Conservation (phyloP, 441 rosid genomes). For the Daphne laureola region DNA sequence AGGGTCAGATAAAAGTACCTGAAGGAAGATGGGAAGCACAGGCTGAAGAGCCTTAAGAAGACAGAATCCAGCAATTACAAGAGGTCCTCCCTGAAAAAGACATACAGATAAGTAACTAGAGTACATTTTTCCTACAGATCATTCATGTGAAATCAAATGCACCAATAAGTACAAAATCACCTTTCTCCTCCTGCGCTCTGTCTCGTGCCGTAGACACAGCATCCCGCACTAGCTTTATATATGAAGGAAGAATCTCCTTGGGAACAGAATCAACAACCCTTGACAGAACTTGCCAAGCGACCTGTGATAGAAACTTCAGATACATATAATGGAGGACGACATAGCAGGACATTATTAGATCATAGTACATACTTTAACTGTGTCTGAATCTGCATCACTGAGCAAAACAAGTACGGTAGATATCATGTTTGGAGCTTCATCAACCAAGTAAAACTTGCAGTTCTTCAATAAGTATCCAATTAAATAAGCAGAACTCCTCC, state of each 20-base stretch:
- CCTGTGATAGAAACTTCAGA: constrained; percentile 39
- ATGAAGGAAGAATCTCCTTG: constrained; percentile 88
- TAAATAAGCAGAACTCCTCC: constrained; percentile 87
- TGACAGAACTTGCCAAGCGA: constrained; percentile 94
- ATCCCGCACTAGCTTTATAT: constrained; percentile 88
- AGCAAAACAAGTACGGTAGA: constrained; percentile 84
- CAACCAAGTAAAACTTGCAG: constrained; percentile 91
- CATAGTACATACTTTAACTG: constrained; percentile 56
- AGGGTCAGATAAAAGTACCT: constrained; percentile 36
- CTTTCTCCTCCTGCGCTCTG: constrained; percentile 91
- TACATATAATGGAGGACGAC: constrained; percentile 6
- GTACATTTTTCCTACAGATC: constrained; percentile 13
- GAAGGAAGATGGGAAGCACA: constrained; percentile 91
- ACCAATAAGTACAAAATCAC: constrained; percentile 20
- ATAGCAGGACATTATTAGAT: constrained; percentile 7
- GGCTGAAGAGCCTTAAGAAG: constrained; percentile 96
- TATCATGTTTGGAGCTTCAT: constrained; percentile 96
- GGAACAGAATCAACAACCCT: constrained; percentile 93
- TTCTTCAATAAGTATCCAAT: constrained; percentile 90
- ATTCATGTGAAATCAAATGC: constrained; percentile 1
- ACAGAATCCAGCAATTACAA: constrained; percentile 91
- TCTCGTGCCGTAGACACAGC: constrained; percentile 95
- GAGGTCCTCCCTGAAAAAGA: constrained; percentile 77
- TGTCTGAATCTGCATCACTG: constrained; percentile 81
- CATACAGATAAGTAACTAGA: constrained; percentile 10